phyloP scores from a whole-genome alignment of 23 red algal species.

The Gracilaria domingensis region DNA sequence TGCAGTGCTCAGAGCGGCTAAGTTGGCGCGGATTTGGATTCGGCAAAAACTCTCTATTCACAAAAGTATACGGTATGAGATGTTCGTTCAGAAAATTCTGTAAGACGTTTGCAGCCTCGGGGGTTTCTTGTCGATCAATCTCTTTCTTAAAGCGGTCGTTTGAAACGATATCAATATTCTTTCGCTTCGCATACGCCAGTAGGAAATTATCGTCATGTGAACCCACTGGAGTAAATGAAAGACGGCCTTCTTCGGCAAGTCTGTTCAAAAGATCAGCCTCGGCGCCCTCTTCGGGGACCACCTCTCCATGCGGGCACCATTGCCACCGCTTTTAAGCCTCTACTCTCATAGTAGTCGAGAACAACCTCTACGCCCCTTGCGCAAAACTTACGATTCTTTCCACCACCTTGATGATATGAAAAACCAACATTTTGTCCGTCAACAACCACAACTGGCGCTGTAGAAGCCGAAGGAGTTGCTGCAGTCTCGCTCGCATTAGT shows the following conservation, averaged over 20 bases:
- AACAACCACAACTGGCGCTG: constrained; percentile 35
- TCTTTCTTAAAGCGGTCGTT: constrained; percentile 55
- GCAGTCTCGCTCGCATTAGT: too few relatives aligned
- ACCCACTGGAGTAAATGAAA: constrained; percentile 33
- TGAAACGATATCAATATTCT: constrained; percentile 46
- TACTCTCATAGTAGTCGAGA: constrained; percentile 30
- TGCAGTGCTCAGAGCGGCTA: constrained; percentile 7
- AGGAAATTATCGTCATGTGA: constrained; percentile 54
- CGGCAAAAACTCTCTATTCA: constrained; percentile 36
- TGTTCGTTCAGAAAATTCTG: constrained; percentile 33
- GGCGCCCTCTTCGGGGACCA: constrained; percentile 12
- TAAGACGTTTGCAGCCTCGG: not conserved
- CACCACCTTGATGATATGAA: not conserved
- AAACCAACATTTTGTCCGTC: constrained; percentile 54
- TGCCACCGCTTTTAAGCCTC: constrained; percentile 23
- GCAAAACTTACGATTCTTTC: not conserved
- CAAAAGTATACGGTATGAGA: constrained; percentile 48
- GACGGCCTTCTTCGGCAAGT: not conserved
- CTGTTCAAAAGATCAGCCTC: constrained; percentile 17
- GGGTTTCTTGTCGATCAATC: constrained; percentile 8
- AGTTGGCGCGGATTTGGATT: constrained; percentile 49
- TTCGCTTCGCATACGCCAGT: constrained; percentile 45
- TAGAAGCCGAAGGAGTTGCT: not conserved
- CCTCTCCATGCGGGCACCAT: constrained; percentile 31
- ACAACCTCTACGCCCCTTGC: constrained; percentile 37